Evolutionary conservation across 805 yeast species (phyloP), one percentile per base, ranked within the genome.

Genomic region (Metschnikowia drakensbergensis): DNA sequence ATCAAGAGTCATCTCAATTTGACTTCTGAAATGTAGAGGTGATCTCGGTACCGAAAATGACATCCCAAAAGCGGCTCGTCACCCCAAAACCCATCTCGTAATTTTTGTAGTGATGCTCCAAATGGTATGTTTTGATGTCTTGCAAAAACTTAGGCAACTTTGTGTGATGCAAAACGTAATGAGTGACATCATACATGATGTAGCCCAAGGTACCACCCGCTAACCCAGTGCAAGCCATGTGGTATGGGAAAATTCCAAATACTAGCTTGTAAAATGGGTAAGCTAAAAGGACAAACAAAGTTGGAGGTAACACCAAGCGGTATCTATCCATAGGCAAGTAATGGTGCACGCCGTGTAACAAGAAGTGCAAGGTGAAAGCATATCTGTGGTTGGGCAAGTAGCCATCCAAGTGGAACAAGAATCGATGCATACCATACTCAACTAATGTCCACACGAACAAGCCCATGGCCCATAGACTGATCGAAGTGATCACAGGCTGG

Each of bases 21-120:
- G 66, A 66, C 66, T 75, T 79, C 60, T 76, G 66, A 54, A 61
- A 74, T 39, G 81, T 75, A 23, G 72, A 72, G 39, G 79, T 76
- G 60, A 89, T 74, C 55, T 82, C 84, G 36, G 98, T 92, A 50
- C 86, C 88, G 66, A 94, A 94, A 8, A 94, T 88, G 27, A 71
- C 78, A 67, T 94, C 99, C 99, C 99, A 94, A 69, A 88, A 88
- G 70, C 81, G 83, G 53, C 90, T 80, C 29, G 98, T 89, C 54
- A 94, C 98, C 58, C 99, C 99, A 59, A 91, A 94, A 1, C 98
- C 99, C 58, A 91, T 72, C 69, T 95, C 96, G 68, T 88, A 94
- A 70, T 94, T 92, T 74, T 92, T 91, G 76, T 94, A 94, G 66
- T 94, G 99, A 69, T 94, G 99, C 67, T 92, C 98, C 69, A 94